These are phyloP conservation scores for Beverwykella pulmonaria DNA, from an alignment of 495 filamentous ascomycete genomes.

Conservation along the genomic window DNA sequence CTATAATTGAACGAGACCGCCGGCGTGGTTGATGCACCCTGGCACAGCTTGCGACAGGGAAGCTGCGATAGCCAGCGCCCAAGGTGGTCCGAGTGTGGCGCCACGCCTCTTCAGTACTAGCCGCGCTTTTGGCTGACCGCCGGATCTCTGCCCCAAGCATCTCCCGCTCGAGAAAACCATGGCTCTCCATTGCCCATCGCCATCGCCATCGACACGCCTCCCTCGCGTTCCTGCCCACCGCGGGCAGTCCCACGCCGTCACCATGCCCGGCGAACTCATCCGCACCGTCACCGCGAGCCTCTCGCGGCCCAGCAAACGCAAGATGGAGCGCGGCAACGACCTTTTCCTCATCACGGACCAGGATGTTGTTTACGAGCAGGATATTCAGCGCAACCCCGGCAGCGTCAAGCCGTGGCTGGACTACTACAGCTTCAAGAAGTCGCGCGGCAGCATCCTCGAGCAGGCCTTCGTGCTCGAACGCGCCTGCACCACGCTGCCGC, in stretches of 20 bases:
- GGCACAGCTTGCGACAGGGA: background rate
- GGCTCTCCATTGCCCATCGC: background rate
- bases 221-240: constrained; percentile 26
- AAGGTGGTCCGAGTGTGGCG: background rate
- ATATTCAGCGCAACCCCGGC: constrained; percentile 81
- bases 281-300: constrained; percentile 32
- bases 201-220: constrained; percentile 12
- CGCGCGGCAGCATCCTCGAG: constrained; percentile 83
- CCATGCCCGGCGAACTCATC: constrained; percentile 40
- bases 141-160: background rate
- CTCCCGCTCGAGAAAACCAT: background rate
- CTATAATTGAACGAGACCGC: constrained; percentile 31
- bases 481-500: constrained; percentile 82
- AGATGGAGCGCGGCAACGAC: constrained; percentile 35
- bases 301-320: constrained; percentile 35
- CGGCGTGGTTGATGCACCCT: constrained; percentile 5
- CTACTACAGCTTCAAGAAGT: constrained; percentile 89
- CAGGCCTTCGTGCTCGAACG: constrained; percentile 94
- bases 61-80: background rate
- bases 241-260: constrained; percentile 11
- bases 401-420: constrained; percentile 94
- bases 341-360: constrained; percentile 67
- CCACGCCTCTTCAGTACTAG: background rate
- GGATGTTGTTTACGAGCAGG: constrained; percentile 94
- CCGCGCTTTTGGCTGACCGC: background rate